A percentile compares a stretch with the other conserved stretches of the same genome.
phyloP scores from a whole-genome alignment of 257 asterid species.

The Ilex aquifolium region DNA sequence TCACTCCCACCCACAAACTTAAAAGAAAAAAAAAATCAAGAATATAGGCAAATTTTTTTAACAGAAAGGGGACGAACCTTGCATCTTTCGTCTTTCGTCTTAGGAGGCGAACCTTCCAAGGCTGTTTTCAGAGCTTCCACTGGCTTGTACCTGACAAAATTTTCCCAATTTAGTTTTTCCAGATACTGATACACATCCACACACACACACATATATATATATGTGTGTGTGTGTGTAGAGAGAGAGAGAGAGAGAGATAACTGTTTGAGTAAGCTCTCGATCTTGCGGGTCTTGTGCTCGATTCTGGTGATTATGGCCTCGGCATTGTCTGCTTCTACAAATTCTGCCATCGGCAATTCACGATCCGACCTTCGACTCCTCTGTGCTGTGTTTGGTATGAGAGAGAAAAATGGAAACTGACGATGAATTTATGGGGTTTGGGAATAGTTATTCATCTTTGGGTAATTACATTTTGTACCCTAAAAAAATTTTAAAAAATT shows the following conservation, averaged over 20 bases:
- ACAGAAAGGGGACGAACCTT: slow-evolving; percentile 38
- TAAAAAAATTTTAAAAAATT: no score
- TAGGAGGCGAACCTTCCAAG: slow-evolving; percentile 94
- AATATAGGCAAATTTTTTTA: background rate
- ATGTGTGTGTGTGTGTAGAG: background rate
- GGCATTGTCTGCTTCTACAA: slow-evolving; percentile 70
- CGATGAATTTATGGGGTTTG: no score
- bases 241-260: slow-evolving; percentile 12
- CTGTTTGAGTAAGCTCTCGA: slow-evolving; percentile 98
- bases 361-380: no score
- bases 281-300: slow-evolving; percentile 95
- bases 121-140: slow-evolving; percentile 97
- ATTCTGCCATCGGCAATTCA: slow-evolving; percentile 37
- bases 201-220: background rate
- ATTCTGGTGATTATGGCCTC: slow-evolving; percentile 88
- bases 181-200: background rate
- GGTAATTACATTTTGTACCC: background rate
- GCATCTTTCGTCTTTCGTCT: slow-evolving; percentile 93
- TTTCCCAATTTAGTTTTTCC: background rate
- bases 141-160: slow-evolving; percentile 69
- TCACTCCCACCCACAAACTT: background rate
- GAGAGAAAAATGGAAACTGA: no score
- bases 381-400: no score
- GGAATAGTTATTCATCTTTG: no score
- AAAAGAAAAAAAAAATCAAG: background rate